Evolutionary conservation across 345 rosid genomes (phyloP).

Genomic region (Eucalyptus grandis): DNA sequence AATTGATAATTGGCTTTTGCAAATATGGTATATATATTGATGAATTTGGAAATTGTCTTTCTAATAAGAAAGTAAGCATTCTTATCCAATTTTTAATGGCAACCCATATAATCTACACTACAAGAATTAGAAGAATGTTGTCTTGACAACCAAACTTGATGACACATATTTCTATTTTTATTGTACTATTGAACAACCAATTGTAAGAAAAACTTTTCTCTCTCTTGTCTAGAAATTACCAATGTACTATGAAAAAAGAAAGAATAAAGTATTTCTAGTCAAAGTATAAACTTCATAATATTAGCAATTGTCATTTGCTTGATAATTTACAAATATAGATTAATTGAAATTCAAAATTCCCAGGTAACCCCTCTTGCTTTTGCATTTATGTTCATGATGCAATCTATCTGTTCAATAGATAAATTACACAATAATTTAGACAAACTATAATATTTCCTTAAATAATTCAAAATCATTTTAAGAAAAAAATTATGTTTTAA

Average conservation of each 20-base stretch:
- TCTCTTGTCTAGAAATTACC: no score
- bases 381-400: neutral
- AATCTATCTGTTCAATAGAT: neutral
- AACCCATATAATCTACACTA: neutral
- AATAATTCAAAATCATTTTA: neutral
- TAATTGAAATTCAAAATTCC: no score
- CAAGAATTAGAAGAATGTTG: neutral
- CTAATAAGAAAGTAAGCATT: neutral
- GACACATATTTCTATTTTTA: neutral
- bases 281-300: no score
- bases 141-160: neutral
- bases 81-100: neutral
- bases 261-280: neutral
- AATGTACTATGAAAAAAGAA: neutral
- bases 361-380: neutral
- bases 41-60: neutral
- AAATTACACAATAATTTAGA: neutral
- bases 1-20: neutral
- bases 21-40: neutral
- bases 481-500: fast-evolving
- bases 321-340: no score
- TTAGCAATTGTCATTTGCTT: neutral
- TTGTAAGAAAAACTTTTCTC: no score
- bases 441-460: neutral
- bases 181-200: neutral